Evolutionary conservation across 1,284 basidiomycete species (phyloP), one percentile per base, ranked within the genome.

Genomic region (Gymnopus androsaceus): DNA sequence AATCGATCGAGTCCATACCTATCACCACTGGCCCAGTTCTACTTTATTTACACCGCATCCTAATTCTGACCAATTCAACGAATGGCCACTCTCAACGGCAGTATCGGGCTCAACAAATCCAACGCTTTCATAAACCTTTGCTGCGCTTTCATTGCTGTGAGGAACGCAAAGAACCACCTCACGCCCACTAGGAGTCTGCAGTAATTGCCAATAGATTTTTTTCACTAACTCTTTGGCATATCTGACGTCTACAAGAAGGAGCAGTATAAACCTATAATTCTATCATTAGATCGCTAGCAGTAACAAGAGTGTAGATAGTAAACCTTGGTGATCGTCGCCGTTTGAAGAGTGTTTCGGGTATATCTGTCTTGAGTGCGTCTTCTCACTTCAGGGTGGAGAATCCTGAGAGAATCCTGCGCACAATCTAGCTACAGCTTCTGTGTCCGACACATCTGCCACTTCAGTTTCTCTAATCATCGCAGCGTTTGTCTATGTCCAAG

Each of bases 271-370:
- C n/a, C n/a, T n/a, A n/a, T n/a, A n/a, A n/a, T n/a, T n/a, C n/a
- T n/a, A n/a, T n/a, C n/a, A n/a, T n/a, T n/a, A n/a, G n/a, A n/a
- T n/a, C n/a, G n/a, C n/a, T n/a, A n/a, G n/a, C n/a, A n/a, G n/a
- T n/a, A n/a, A n/a, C n/a, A n/a, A n/a, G n/a, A n/a, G n/a, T n/a
- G n/a, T n/a, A n/a, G n/a, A n/a, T n/a, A 88, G 63, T 75, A 84
- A 1, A 88, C 86, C 64, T 88, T 88, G 37, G 83, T 85, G 45
- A 88, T 85, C 0, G 82, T 80, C 7, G 80, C 80, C 12, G 83
- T 76, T 7, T 62, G 72, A 3, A 74, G 70, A 34, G 73, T 81
- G 55, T 79, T 80, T 2, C 86, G 73, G 3, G 85, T 87, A 41
- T 58, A 1, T 87, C 87, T 66, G 90, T 88, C 9, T 64, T 44